phyloP scores from a whole-genome alignment of 768 basidiomycete genomes.

The Lepiota venenata region DNA sequence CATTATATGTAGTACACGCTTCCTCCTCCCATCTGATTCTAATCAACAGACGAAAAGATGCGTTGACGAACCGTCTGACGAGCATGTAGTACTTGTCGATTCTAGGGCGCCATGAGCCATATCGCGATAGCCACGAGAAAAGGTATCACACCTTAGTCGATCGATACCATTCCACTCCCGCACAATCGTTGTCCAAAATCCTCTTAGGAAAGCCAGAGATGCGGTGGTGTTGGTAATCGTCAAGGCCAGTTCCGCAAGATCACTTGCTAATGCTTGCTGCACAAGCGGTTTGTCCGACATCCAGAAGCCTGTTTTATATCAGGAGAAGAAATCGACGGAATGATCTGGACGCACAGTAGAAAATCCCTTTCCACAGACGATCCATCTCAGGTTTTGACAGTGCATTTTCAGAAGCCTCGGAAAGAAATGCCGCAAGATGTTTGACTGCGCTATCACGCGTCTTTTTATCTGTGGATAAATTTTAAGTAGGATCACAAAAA shows the following conservation, averaged over 20 bases:
- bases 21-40: conserved; percentile 63
- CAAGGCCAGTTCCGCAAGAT: conserved; percentile 80
- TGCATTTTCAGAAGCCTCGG: conserved; percentile 54
- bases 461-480: conserved; percentile 62
- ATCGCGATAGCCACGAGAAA: not conserved
- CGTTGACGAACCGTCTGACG: conserved; percentile 83
- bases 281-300: conserved; percentile 99
- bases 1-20: conserved; percentile 58
- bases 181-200: conserved; percentile 90
- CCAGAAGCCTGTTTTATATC: conserved; percentile 77
- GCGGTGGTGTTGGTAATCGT: conserved; percentile 53
- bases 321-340: not conserved
- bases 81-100: conserved; percentile 99
- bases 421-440: conserved; percentile 75
- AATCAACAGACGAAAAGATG: conserved; percentile 77
- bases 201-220: conserved; percentile 74
- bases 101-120: conserved; percentile 35
- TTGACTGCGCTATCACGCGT: conserved; percentile 89
- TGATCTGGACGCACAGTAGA: conserved; percentile 68
- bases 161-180: conserved; percentile 96
- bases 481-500: not conserved
- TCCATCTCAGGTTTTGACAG: conserved; percentile 76
- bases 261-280: conserved; percentile 86
- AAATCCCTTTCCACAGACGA: conserved; percentile 97
- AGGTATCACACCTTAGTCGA: conserved; percentile 64